phyloP scores from a whole-genome alignment of 1,139 yeast species.

The Geotrichum europaeum region DNA sequence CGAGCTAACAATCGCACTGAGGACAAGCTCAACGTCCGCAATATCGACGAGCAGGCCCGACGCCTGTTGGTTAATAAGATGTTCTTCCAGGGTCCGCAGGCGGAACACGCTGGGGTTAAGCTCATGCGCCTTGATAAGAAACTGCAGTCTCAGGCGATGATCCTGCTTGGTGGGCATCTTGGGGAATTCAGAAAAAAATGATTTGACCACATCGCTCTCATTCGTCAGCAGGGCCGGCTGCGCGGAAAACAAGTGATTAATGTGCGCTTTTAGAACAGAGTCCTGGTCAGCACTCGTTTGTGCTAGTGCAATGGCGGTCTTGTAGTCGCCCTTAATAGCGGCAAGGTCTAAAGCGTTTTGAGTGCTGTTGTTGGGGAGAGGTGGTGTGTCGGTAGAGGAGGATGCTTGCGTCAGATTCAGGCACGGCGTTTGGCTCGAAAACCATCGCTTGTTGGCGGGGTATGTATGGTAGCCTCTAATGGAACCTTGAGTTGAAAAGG shows the following conservation, averaged over 20 bases:
- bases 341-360: not conserved
- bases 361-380: not conserved
- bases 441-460: not conserved
- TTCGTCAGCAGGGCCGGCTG: constrained; percentile 3
- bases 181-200: constrained; percentile 32
- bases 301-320: constrained; percentile 6
- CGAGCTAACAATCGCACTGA: constrained; percentile 31
- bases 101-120: constrained; percentile 36
- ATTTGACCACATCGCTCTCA: constrained; percentile 22
- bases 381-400: not conserved
- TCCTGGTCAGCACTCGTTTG: not conserved
- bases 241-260: constrained; percentile 21
- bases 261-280: constrained; percentile 24
- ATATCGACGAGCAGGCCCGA: constrained; percentile 28
- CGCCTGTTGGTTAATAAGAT: constrained; percentile 30
- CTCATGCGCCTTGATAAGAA: constrained; percentile 39
- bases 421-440: not conserved
- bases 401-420: not conserved
- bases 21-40: constrained; percentile 30
- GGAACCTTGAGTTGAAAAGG: constrained; percentile 6
- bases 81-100: constrained; percentile 26
- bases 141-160: constrained; percentile 38
- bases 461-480: constrained; percentile 8
- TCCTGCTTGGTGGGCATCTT: constrained; percentile 29
- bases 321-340: constrained; percentile 9